phyloP scores from a whole-genome alignment of 73 alveolate genomes.

The Stentor roeselii region DNA sequence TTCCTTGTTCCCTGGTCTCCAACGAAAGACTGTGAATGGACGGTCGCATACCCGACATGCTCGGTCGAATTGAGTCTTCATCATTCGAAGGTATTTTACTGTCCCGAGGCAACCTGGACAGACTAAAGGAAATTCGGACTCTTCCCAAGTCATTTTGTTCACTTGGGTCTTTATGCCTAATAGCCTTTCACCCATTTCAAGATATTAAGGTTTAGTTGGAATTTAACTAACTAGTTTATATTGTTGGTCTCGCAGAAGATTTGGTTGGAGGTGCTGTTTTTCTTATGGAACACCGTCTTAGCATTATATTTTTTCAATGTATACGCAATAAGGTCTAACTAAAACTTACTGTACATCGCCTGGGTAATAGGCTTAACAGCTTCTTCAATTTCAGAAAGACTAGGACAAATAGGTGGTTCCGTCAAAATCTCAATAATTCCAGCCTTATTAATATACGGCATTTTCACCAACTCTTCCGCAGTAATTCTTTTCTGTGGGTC shows the following conservation, averaged over 20 bases:
- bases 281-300: too few relatives aligned
- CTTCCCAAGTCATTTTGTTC: constrained; percentile 93
- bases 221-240: too few relatives aligned
- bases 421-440: constrained; percentile 21
- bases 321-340: too few relatives aligned
- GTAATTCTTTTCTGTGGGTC: constrained; percentile 80
- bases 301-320: too few relatives aligned
- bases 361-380: constrained; percentile 45
- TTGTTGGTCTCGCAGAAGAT: too few relatives aligned
- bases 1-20: constrained; percentile 93
- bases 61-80: constrained; percentile 78
- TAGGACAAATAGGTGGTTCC: constrained; percentile 21
- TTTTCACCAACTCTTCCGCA: constrained; percentile 58
- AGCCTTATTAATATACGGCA: constrained; percentile 73
- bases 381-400: constrained; percentile 33
- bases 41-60: constrained; percentile 94
- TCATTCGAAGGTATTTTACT: constrained; percentile 95
- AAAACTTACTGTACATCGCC: too few relatives aligned
- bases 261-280: too few relatives aligned
- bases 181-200: constrained; percentile 72
- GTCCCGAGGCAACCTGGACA: constrained; percentile 95
- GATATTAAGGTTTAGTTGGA: too few relatives aligned
- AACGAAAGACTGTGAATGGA: constrained; percentile 95
- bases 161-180: constrained; percentile 64
- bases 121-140: constrained; percentile 92